Conservation (phyloP, 805 yeast genomes). For the Metschnikowia bowlesiae region DNA sequence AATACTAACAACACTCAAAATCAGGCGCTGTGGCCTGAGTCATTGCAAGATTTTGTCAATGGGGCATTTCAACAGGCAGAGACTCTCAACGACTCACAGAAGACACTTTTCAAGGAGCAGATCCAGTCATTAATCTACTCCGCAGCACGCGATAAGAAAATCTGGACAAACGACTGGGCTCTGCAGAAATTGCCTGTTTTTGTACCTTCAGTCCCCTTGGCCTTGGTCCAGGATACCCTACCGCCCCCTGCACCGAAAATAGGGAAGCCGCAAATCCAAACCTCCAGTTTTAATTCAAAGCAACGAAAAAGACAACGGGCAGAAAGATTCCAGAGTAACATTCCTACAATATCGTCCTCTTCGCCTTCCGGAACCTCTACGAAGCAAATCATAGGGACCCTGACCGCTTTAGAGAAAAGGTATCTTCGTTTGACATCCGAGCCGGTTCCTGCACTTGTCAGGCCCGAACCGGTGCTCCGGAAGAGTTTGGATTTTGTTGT, state of each 20-base stretch:
- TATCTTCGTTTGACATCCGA: slow-evolving; percentile 85
- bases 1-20: neutral
- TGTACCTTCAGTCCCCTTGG: slow-evolving; percentile 14
- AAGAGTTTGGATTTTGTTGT: slow-evolving; percentile 53
- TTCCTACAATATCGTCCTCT: neutral
- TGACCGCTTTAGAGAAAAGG: slow-evolving; percentile 64
- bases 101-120: slow-evolving; percentile 43
- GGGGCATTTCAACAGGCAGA: slow-evolving; percentile 40
- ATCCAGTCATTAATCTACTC: slow-evolving; percentile 45
- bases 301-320: slow-evolving; percentile 41
- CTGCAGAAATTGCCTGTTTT: slow-evolving; percentile 46
- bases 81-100: slow-evolving; percentile 30
- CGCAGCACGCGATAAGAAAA: slow-evolving; percentile 42
- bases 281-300: slow-evolving; percentile 21
- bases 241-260: neutral
- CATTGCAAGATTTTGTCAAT: slow-evolving; percentile 48
- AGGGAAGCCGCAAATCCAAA: neutral
- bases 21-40: slow-evolving; percentile 49
- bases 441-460: slow-evolving; percentile 78
- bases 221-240: slow-evolving; percentile 10
- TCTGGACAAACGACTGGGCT: slow-evolving; percentile 54
- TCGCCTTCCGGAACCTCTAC: slow-evolving; percentile 7
- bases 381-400: slow-evolving; percentile 53
- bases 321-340: slow-evolving; percentile 40
- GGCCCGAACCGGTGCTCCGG: slow-evolving; percentile 64